These are phyloP conservation scores for Physaria fendleri DNA, from an alignment of 345 rosid species.

Conservation along the genomic window DNA sequence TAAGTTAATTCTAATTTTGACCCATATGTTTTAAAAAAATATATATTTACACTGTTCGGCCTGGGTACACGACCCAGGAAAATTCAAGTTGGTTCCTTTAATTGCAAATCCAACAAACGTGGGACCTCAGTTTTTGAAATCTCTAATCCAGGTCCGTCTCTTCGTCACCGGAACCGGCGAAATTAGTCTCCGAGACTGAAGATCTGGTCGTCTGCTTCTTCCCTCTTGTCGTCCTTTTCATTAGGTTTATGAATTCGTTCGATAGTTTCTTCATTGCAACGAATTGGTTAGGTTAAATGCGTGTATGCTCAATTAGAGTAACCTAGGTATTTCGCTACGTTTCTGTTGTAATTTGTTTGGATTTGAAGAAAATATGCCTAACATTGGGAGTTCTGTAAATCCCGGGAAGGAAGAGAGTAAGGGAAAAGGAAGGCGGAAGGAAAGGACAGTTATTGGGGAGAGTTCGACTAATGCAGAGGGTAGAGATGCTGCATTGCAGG, in stretches of 20 bases:
- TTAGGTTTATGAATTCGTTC: background rate
- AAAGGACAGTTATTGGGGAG: conserved; percentile 35
- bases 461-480: conserved; percentile 38
- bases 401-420: conserved; percentile 49
- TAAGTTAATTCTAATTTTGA: background rate
- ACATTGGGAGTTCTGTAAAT: conserved; percentile 27
- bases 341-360: background rate
- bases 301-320: background rate
- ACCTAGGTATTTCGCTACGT: background rate
- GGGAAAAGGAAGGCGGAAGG: conserved; percentile 52
- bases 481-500: conserved; percentile 61
- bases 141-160: background rate
- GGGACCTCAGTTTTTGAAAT: background rate
- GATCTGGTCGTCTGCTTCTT: conserved; percentile 3
- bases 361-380: background rate
- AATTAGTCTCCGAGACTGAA: background rate
- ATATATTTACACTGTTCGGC: no score
- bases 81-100: background rate
- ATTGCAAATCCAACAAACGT: conserved; percentile 10
- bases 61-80: background rate
- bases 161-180: conserved; percentile 3
- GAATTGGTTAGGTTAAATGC: background rate
- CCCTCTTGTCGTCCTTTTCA: background rate
- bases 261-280: background rate
- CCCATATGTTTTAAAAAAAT: background rate